phyloP scores from a whole-genome alignment of 371 early-diverging fungal species.

The Mortierella sp. region DNA sequence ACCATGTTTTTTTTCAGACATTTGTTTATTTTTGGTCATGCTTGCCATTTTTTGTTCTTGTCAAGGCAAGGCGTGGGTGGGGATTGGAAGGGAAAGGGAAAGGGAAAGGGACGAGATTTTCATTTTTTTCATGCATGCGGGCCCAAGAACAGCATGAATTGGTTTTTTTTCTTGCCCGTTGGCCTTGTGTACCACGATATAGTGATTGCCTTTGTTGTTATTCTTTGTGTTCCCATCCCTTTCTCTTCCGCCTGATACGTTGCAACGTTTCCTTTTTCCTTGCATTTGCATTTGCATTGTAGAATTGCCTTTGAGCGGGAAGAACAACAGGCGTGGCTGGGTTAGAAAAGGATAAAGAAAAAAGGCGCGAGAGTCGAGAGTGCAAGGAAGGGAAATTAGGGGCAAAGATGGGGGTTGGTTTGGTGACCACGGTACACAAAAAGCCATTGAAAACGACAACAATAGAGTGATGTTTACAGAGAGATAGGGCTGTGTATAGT shows the following conservation, averaged over 20 bases:
- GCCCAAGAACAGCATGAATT: no score
- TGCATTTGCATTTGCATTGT: constrained; percentile 1
- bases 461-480: background rate
- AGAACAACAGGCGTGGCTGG: background rate
- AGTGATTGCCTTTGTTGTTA: background rate
- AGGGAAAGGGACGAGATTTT: background rate
- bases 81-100: no score
- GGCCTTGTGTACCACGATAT: no score
- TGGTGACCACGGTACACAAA: background rate
- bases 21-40: background rate
- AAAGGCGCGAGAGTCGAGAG: background rate
- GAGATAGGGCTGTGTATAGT: background rate
- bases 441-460: background rate
- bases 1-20: no score
- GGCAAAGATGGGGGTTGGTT: background rate
- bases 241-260: background rate
- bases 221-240: background rate
- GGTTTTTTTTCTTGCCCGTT: background rate
- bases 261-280: background rate
- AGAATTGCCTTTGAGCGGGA: background rate
- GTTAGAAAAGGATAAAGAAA: background rate
- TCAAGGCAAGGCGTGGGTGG: background rate
- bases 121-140: constrained; percentile 1
- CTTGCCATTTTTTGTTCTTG: no score
- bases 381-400: background rate